Base-by-base conservation (phyloP, 306 rosid species). In the Casuarina glauca region DNA sequence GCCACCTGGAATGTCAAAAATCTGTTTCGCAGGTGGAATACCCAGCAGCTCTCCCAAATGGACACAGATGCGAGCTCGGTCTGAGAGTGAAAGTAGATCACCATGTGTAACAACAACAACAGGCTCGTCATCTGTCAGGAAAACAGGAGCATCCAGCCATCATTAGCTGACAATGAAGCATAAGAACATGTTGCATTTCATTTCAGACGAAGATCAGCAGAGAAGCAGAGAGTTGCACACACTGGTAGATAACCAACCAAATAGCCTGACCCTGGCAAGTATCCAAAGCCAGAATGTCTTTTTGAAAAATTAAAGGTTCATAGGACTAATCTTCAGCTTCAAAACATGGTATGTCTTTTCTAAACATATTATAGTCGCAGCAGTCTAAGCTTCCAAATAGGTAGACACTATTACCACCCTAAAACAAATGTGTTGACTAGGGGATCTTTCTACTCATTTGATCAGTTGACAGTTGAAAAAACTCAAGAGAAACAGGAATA, bases 1-100 rank as follows among this genome's bases (percentile, higher is more conserved):
- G 50, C 66, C 75, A 90, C 98, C 96, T 80, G 97, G 91, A 84
- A 94, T 92, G 84, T 94, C 97, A 76, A 92, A 94, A 73, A 94
- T 89, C 81, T 94, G 98, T 69, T 75, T 84, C 36, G 91, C 76
- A 0, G 97, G 93, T 4, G 96, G 91, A 81, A 92, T 83, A 53
- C 97, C 92, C 38, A 94, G 83, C 46, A 89, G 70, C 78, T 81
- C 87, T 81, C 94, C 98, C 84, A 94, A 79, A 87, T 86, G 78
- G 58, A 69, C 81, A 45, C 84, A 85, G 38, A 94, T 74, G 74
- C 77, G 90, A 72, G 87, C 92, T 54, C 97, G 88, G 12, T 94
- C 95, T 69, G 75, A 62, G 52, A 74, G 70, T 15, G 93, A 89
- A 83, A 94, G 97, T 54, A 90, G 92, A 88, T 90, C 97, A 36